Base-by-base conservation (phyloP, 768 basidiomycete species). In the Auriculariales sp. region DNA sequence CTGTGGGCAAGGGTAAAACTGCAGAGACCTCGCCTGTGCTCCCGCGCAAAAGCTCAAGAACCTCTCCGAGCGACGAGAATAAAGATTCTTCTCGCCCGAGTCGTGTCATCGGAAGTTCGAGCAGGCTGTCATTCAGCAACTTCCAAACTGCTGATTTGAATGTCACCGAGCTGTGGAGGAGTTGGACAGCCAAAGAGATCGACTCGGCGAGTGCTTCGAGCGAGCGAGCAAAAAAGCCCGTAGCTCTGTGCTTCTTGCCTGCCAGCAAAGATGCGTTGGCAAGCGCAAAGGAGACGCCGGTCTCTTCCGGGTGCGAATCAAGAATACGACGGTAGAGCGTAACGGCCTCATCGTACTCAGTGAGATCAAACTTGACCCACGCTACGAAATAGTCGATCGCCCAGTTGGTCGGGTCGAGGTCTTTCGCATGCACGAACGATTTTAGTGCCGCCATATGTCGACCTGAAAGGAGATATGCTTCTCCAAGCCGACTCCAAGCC, bases 401-500 rank as follows among this genome's bases (percentile, higher is more conserved):
- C 94, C 94, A 98, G 54, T 90, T 82, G 10, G 74, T 64, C 0
- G 86, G 79, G 19, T 78, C 68, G 51, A 95, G 71, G 52, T 83
- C 79, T 12, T 76, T 73, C 0, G 90, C 89, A 44, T 74, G 81
- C 7, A 70, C 66, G 17, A 98, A 76, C 0, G 93, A 84, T 62
- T 94, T 98, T 52, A 95, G 63, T 0, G 91, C 87, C 14, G 95
- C 93, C 15, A 78, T 79, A 56, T 91, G 84, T 29, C 90, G 78
- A 46, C 95, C 94, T 10, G 88, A 83, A 58, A 76, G 82, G 56
- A 77, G 78, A 57, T 99, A 98, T 0, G 90, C 86, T 63, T 95
- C 90, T 1, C 93, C 93, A 2, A 99, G 72, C 31, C 87, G 77
- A 12, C 91, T 71, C 95, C 94, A 98, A n/a, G 82, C 75, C 14